phyloP scores from a whole-genome alignment of 1,284 basidiomycete genomes.

The Ustilago tritici region DNA sequence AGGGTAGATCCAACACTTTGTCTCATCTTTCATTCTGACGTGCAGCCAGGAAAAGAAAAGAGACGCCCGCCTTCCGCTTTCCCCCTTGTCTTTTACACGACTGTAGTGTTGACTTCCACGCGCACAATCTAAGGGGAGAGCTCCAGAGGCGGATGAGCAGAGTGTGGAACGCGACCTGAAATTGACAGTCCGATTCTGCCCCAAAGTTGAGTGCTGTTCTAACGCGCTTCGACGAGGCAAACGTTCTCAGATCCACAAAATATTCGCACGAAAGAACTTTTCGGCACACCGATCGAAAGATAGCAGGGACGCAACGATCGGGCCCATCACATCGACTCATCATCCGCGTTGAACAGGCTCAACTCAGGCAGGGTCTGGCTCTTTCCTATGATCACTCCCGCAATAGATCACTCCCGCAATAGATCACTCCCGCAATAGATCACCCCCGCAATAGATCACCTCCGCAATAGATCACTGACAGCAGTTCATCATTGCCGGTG shows the following conservation, averaged over 20 bases:
- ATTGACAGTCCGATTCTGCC: constrained; percentile 34
- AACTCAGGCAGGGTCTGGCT: constrained; percentile 30
- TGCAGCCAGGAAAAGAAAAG: not conserved
- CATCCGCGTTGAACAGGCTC: constrained; percentile 17
- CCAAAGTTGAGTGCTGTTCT: constrained; percentile 42
- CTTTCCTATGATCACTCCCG: constrained; percentile 45
- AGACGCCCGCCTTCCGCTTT: constrained; percentile 20
- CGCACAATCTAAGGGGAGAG: not conserved
- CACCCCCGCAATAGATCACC: constrained; percentile 50
- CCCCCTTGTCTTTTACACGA: constrained; percentile 12
- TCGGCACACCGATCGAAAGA: not conserved
- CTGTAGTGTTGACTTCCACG: constrained; percentile 22
- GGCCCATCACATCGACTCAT: not conserved
- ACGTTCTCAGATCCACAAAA: constrained; percentile 8
- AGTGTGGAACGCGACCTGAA: not conserved
- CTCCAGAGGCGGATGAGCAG: not conserved
- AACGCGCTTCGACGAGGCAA: constrained; percentile 9
- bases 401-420: constrained; percentile 39
- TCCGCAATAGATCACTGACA: constrained; percentile 25
- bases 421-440: constrained; percentile 3
- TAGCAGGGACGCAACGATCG: constrained; percentile 6
- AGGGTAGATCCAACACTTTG: constrained; percentile 16
- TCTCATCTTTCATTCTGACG: not conserved
- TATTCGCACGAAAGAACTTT: constrained; percentile 4
- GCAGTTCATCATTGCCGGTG: not conserved